Base-by-base conservation (phyloP, 2,329 filamentous ascomycete genomes). In the Aspergillus sp. region DNA sequence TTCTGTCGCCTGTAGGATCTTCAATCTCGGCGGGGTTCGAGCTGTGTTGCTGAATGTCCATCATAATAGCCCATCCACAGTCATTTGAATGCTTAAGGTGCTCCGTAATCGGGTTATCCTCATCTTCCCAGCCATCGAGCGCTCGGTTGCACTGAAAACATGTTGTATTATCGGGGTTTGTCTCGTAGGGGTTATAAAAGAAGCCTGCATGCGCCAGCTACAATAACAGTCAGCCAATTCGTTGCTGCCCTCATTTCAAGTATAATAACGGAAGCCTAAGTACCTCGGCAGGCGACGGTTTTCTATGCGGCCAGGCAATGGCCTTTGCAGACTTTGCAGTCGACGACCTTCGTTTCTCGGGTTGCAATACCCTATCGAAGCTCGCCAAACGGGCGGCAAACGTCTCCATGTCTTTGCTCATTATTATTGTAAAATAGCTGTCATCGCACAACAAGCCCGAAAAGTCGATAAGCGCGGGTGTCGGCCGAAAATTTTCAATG, bases 181-280 rank as follows among this genome's bases (percentile, higher is more conserved):
- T 77, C 40, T 80, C 75, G 10, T 79, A 81, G 2, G 93, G 91
- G 48, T 83, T 80, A 70, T 88, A 97, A 70, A 85, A 93, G 71
- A 98, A 95, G 32, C 93, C 93, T 44, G 93, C 91, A 60, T 81
- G 82, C 5, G 93, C 91, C 57, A 98, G 83, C 86, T 95, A 61
- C 36, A 38, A 34, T 30, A 38, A 9, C 33, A 40, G 39, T 49
- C 39, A 56, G 45, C 35, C 8, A 45, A 19, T 29, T 29, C 59
- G 51, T 28, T 19, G 19, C 19, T 19, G 19, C 4, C 19, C 19
- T 19, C 19, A 4, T 19, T 19, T 19, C 19, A 19, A 19, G 19
- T 19, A 2, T 2, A 19, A 19, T 19, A 19, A 19, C 19, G 19
- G 19, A 19, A 19, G 19, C 19, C 19, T 19, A 29, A n/a, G 54